Evolutionary conservation across 1,139 yeast genomes (phyloP).

Genomic region (Magnusiomyces ingens): DNA sequence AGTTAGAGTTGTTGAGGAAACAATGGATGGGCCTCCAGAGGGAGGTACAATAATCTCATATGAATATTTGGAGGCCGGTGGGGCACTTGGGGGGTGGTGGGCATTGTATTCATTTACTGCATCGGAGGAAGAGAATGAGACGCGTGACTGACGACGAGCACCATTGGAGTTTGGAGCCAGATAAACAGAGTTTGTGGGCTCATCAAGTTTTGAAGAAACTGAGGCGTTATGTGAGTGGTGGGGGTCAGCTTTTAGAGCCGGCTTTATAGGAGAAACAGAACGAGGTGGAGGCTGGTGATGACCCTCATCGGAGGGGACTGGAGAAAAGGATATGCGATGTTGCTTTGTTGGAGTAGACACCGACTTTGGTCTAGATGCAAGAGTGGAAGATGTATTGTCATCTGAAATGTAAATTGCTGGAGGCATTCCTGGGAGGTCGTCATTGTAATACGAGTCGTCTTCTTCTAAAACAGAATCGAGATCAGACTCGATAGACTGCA

Average conservation of each 20-base stretch:
- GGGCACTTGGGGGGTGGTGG: conserved; percentile 2
- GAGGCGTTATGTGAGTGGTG: conserved; percentile 18
- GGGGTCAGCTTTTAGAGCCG: conserved; percentile 28
- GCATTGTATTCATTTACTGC: conserved; percentile 7
- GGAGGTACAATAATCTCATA: neutral
- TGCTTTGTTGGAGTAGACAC: neutral
- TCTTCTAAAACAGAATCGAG: conserved; percentile 33
- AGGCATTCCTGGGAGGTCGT: conserved; percentile 2
- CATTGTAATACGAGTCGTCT: conserved; percentile 11
- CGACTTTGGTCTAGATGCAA: conserved; percentile 3
- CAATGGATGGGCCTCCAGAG: no score
- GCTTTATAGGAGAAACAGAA: conserved; percentile 29
- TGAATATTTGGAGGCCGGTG: neutral
- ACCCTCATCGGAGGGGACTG: conserved; percentile 7
- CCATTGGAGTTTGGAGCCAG: neutral
- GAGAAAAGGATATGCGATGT: conserved; percentile 12
- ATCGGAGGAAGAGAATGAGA: conserved; percentile 5
- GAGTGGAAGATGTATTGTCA: neutral
- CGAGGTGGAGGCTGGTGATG: conserved; percentile 26
- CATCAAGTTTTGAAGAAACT: conserved; percentile 16
- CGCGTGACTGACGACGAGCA: conserved; percentile 3
- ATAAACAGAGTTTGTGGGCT: neutral
- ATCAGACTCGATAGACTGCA: conserved; percentile 31
- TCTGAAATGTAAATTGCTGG: neutral
- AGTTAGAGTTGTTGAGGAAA: neutral